A percentile compares a stretch with the other conserved stretches of the same genome.
Conservation (phyloP, 768 basidiomycete genomes). For the Cantharellus cinnabarinus region DNA sequence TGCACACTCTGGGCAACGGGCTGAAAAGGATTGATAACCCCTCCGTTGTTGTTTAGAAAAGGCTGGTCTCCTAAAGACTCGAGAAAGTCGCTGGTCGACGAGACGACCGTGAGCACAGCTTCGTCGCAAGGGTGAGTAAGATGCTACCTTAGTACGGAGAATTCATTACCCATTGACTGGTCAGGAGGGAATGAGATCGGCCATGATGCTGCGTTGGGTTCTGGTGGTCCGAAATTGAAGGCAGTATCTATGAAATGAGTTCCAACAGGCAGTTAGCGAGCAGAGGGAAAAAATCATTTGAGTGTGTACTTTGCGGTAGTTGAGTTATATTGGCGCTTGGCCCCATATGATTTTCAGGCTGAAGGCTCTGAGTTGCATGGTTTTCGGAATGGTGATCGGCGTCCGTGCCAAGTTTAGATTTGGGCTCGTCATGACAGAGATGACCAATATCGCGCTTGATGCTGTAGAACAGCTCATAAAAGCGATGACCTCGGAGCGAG, state of each 20-base stretch:
- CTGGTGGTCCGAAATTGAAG: constrained; percentile 8
- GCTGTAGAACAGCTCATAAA: constrained; percentile 22
- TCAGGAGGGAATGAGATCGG: constrained; percentile 22
- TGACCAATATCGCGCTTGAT: constrained; percentile 95
- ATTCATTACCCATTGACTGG: constrained; percentile 62
- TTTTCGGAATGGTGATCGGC: too few species aligned
- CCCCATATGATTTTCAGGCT: background rate
- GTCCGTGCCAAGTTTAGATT: background rate
- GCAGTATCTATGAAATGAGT: background rate
- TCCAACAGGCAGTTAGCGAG: background rate
- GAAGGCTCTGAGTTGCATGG: too few species aligned
- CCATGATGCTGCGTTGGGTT: constrained; percentile 22
- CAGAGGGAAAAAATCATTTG: background rate
- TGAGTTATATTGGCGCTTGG: background rate
- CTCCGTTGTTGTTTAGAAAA: constrained; percentile 32
- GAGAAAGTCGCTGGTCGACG: constrained; percentile 47
- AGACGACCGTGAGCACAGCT: background rate
- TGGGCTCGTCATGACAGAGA: constrained; percentile 73
- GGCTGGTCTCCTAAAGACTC: constrained; percentile 72
- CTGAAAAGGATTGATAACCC: background rate
- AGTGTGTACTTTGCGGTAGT: background rate
- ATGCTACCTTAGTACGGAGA: constrained; percentile 51
- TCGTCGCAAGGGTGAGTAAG: background rate
- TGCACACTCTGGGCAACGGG: background rate
- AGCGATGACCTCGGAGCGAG: constrained; percentile 3